Conservation (phyloP, 2,329 filamentous ascomycete genomes). For the Alternaria consortialis region DNA sequence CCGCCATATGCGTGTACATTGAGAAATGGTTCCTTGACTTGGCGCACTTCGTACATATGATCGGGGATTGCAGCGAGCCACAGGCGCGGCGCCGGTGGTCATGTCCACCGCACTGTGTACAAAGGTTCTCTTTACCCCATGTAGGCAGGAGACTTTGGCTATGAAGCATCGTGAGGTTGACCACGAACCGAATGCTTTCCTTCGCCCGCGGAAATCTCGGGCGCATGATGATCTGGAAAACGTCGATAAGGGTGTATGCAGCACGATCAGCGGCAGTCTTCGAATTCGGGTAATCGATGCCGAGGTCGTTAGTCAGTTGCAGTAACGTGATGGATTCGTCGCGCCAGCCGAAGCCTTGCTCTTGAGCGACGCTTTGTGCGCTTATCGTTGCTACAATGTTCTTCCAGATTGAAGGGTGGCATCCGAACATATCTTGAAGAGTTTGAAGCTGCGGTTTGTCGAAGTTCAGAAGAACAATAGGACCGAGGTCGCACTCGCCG, state of each 20-base stretch:
- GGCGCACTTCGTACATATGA: neutral
- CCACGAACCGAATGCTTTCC: neutral
- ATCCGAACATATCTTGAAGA: neutral
- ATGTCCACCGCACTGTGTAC: neutral
- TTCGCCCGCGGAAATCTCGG: neutral
- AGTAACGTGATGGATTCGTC: neutral
- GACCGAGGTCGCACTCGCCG: neutral
- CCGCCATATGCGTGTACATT: neutral
- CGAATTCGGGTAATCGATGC: neutral
- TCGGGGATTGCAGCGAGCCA: neutral
- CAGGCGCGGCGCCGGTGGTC: neutral
- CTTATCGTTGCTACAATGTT: slow-evolving; percentile 4
- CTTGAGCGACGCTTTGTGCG: neutral
- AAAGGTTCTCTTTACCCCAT: neutral
- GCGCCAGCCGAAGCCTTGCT: neutral
- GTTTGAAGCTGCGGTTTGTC: neutral
- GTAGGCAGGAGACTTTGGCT: neutral
- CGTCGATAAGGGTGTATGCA: slow-evolving; percentile 1
- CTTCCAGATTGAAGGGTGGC: neutral
- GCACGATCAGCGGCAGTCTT: neutral
- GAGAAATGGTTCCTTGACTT: neutral
- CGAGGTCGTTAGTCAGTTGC: neutral
- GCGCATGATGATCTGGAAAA: slow-evolving; percentile 10
- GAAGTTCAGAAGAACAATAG: slow-evolving; percentile 2
- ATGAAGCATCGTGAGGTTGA: slow-evolving; percentile 7